These are phyloP conservation scores for Cladosporium halotolerans DNA, from an alignment of 2,329 filamentous ascomycete genomes.

Conservation along the genomic window DNA sequence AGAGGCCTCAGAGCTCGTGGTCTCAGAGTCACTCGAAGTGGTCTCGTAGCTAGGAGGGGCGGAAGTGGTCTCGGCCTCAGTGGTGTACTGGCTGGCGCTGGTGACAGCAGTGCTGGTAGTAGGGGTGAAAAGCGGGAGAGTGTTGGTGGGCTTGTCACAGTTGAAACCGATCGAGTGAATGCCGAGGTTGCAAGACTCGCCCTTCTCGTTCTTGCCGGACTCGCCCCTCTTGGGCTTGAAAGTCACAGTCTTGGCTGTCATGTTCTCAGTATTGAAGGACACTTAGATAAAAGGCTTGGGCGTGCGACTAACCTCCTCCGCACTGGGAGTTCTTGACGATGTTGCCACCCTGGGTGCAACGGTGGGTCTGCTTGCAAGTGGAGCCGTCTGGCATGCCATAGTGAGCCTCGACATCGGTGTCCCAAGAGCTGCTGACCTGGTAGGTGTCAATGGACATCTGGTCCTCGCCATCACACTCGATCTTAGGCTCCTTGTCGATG, in stretches of 20 bases:
- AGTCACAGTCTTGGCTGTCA: conserved; percentile 66
- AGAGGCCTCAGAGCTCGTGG: conserved; percentile 8
- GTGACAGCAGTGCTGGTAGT: conserved; percentile 14
- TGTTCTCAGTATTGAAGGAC: background rate
- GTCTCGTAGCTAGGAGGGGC: conserved; percentile 9
- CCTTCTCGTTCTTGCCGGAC: conserved; percentile 39
- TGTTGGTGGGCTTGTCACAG: conserved; percentile 45
- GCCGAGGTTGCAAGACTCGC: conserved; percentile 61
- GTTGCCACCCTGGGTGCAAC: conserved; percentile 62
- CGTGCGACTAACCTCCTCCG: conserved; percentile 52
- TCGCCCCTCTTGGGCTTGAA: conserved; percentile 47
- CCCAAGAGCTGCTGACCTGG: conserved; percentile 66
- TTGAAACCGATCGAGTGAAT: conserved; percentile 71
- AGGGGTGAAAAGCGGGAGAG: conserved; percentile 20
- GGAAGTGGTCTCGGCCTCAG: conserved; percentile 5
- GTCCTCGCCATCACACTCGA: conserved; percentile 43
- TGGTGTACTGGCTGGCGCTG: conserved; percentile 10
- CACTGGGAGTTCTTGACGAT: conserved; percentile 80
- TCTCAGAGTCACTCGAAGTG: conserved; percentile 6
- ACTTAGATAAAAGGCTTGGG: background rate
- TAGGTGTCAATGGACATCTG: conserved; percentile 72
- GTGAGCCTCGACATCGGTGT: conserved; percentile 76
- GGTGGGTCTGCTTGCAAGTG: conserved; percentile 69
- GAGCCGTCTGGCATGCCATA: conserved; percentile 80
- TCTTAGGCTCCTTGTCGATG: conserved; percentile 39